Base-by-base conservation (phyloP, 2,329 filamentous ascomycete genomes). In the Pleoardoris graminearum region DNA sequence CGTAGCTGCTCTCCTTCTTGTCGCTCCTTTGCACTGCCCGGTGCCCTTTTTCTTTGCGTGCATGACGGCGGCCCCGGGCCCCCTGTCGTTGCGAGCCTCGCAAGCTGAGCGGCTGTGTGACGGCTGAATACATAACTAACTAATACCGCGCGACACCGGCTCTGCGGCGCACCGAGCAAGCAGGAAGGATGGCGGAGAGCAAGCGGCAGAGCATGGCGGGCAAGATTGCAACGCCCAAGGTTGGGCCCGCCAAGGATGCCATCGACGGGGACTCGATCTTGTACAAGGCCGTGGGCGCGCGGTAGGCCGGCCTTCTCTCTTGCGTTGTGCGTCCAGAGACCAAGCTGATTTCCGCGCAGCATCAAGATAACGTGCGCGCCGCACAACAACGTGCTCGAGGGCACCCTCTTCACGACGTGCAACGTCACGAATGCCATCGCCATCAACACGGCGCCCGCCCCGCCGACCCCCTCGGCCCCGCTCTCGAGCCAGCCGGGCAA, bases 391-490 rank as follows among this genome's bases (percentile, higher is more conserved):
- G 80, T 78, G 21, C 73, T 84, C 53, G 84, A 87, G 69, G 85
- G 85, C 62, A 84, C 77, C 16, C 77, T 87, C 52, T 86, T 84
- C 71, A 85, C 83, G 23, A 82, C 81, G 39, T 83, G 81, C 67
- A 82, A 83, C 22, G 75, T 83, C 61, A 82, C 82, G 51, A 85
- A 85, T 61, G 75, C 85, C 51, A 75, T 87, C 61, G 83, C 81
- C 38, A 79, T 87, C 70, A 83, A 85, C 71, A 83, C 79, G 16
- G 76, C 77, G 11, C 70, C 78, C 16, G 65, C 77, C 10, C 68
- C 77, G 10, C 70, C 75, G 19, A 76, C 76, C 53, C 69, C 75
- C 11, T 67, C 75, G n/a, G 69, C 75, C 7, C 66, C 69, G 30
- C 61, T 71, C 19, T 66, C 74, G 21, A 69, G 68, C 55, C 57